Evolutionary conservation across 2,329 filamentous ascomycete genomes (phyloP), one percentile per base, ranked within the genome.

Genomic region (Zymoseptoria crescenta): DNA sequence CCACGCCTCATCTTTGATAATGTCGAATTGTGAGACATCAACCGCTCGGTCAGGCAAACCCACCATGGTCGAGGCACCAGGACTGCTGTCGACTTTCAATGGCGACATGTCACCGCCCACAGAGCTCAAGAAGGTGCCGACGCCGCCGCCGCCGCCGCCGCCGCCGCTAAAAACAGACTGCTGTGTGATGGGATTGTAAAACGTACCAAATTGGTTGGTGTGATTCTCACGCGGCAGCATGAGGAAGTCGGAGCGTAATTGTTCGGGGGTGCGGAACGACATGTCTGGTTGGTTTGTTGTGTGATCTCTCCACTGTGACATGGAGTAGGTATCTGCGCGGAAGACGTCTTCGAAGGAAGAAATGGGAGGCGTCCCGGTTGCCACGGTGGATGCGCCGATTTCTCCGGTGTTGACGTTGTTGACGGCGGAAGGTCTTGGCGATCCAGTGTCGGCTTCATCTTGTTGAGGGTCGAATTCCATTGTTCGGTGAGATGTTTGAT

Each of bases 21-120:
- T 56, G 28, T 64, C 54, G 57, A 62, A 69, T 28, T 68, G 52
- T 2, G 61, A 55, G 7, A 56, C 54, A 51, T 69, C 64, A 28
- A 68, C 64, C 19, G 29, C 50, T n/a, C 50, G 50, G 20, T 28
- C 24, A 2, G 50, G 50, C 20, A 52, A 19, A 9, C 50, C 28
- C 10, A 27, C n/a, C n/a, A 52, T 30, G 6, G 56, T 45, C 21
- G 59, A n/a, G 13, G 50, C n/a, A 8, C 6, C 16, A 4, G 58
- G 58, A 35, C 61, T 63, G 45, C 51, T 57, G 27, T 61, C 54
- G 20, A 57, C 19, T 45, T 58, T 58, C 30, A n/a, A 13, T 10
- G 58, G 51, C n/a, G 20, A n/a, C 41, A 41, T 19, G 24, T 19
- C 35, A 21, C 30, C 21, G 8, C 7, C 28, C 30, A 28, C 2